Percentiles rank a stretch among this genome's conserved stretches.
Evolutionary conservation across 2,329 filamentous ascomycete species (phyloP).

Genomic region (Aspergillus sp.): DNA sequence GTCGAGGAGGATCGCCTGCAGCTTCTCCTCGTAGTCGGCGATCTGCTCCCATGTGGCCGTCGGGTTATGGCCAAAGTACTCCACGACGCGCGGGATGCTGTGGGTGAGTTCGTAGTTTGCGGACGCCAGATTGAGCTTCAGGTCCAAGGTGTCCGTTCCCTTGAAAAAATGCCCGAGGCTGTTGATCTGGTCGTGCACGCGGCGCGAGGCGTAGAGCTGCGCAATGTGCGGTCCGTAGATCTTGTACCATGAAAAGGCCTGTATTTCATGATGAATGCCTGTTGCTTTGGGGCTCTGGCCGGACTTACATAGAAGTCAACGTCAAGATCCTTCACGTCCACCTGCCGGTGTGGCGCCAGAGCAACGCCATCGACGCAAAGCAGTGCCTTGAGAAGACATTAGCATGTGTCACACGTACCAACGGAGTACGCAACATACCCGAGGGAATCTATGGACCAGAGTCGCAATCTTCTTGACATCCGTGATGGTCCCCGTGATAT

Average conservation of each 20-base stretch:
- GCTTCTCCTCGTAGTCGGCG: conserved; percentile 48
- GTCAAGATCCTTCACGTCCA: conserved; percentile 59
- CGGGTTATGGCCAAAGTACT: conserved; percentile 46
- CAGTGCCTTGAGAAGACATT: conserved; percentile 36
- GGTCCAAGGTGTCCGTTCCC: conserved; percentile 45
- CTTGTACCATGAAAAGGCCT: conserved; percentile 71
- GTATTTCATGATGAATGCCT: background rate
- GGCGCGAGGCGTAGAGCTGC: conserved; percentile 55
- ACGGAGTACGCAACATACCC: conserved; percentile 12
- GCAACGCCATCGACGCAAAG: conserved; percentile 68
- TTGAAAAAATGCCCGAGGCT: conserved; percentile 63
- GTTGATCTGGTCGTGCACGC: conserved; percentile 47
- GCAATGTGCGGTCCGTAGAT: conserved; percentile 69
- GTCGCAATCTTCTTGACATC: conserved; percentile 27
- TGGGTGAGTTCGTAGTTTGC: conserved; percentile 62
- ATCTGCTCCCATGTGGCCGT: conserved; percentile 43
- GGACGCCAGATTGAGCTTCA: conserved; percentile 60
- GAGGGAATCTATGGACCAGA: conserved; percentile 35
- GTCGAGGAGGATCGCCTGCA: conserved; percentile 51
- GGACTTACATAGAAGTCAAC: conserved; percentile 57
- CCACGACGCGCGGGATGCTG: conserved; percentile 50
- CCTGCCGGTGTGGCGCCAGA: conserved; percentile 60
- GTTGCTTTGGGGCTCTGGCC: background rate
- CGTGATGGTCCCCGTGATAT: conserved; percentile 63
- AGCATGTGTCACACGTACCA: background rate